Percentiles rank a stretch among this genome's conserved stretches.
These are phyloP conservation scores for Penicillium salamii DNA, from an alignment of 495 filamentous ascomycete species.

Conservation along the genomic window DNA sequence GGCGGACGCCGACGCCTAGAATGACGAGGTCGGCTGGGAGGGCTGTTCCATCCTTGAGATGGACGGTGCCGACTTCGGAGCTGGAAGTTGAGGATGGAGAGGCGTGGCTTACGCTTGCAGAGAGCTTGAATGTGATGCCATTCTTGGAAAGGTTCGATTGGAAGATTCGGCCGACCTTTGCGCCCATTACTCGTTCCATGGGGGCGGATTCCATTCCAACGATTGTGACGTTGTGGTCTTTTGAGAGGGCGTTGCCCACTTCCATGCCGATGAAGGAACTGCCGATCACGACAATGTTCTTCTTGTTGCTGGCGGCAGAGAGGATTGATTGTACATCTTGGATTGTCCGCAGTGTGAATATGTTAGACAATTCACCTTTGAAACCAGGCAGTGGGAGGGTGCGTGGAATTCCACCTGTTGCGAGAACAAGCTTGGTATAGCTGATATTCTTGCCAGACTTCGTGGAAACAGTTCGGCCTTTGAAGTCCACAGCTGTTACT, in stretches of 20 bases:
- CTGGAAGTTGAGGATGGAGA: conserved; percentile 57
- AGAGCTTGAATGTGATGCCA: conserved; percentile 84
- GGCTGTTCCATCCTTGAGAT: conserved; percentile 80
- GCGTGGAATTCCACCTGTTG: conserved; percentile 78
- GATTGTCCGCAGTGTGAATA: conserved; percentile 78
- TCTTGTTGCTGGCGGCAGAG: conserved; percentile 68
- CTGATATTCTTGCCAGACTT: conserved; percentile 63
- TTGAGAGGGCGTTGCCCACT: conserved; percentile 73
- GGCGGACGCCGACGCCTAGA: conserved; percentile 83
- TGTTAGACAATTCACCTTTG: conserved; percentile 71
- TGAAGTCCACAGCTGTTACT: conserved; percentile 74
- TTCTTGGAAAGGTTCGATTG: conserved; percentile 72
- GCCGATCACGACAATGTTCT: conserved; percentile 90
- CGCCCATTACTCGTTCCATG: conserved; percentile 84
- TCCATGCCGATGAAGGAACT: conserved; percentile 97
- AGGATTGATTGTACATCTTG: conserved; percentile 74
- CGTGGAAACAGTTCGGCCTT: conserved; percentile 66
- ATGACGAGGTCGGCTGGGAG: conserved; percentile 88
- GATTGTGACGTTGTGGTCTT: conserved; percentile 78
- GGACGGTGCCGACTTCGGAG: conserved; percentile 71
- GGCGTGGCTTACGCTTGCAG: conserved; percentile 76
- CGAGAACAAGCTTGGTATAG: conserved; percentile 87
- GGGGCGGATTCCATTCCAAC: conserved; percentile 90
- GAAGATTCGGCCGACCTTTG: conserved; percentile 76
- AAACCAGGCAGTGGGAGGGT: conserved; percentile 81